Percentiles rank a stretch among this genome's conserved stretches.
phyloP scores from a whole-genome alignment of 2,329 filamentous ascomycete genomes.

The Trichophyton rubrum region DNA sequence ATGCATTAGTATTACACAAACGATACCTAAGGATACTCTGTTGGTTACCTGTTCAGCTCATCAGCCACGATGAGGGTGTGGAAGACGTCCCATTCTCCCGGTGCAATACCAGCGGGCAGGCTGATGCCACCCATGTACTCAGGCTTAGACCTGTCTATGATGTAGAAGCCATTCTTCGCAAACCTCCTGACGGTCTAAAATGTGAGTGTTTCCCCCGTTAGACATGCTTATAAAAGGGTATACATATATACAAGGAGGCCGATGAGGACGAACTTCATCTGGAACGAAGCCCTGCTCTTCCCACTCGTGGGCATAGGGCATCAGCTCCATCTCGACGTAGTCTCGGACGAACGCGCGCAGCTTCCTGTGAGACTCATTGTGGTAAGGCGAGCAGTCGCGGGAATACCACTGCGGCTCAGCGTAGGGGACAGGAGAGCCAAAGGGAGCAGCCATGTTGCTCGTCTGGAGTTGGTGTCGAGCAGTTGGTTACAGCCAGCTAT shows the following conservation, averaged over 20 bases:
- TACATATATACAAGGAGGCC: neutral
- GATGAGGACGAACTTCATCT: slow-evolving; percentile 17
- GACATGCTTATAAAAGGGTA: neutral
- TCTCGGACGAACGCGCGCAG: slow-evolving; percentile 45
- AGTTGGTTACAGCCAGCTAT: too few species aligned
- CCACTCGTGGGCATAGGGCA: slow-evolving; percentile 51
- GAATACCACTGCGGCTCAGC: slow-evolving; percentile 12
- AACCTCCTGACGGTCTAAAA: slow-evolving; percentile 27
- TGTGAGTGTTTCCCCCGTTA: neutral
- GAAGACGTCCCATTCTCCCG: slow-evolving; percentile 44
- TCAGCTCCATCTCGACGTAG: slow-evolving; percentile 48
- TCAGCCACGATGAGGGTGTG: slow-evolving; percentile 45
- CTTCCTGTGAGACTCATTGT: slow-evolving; percentile 48
- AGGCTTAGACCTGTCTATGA: slow-evolving; percentile 27
- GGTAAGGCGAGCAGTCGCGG: slow-evolving; percentile 39
- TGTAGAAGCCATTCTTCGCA: slow-evolving; percentile 29
- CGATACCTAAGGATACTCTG: too few species aligned
- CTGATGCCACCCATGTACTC: slow-evolving; percentile 30
- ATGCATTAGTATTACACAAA: neutral
- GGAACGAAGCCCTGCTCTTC: slow-evolving; percentile 46
- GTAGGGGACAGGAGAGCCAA: slow-evolving; percentile 9
- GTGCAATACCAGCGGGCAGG: slow-evolving; percentile 36
- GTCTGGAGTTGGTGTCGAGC: neutral
- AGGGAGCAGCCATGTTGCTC: slow-evolving; percentile 1
- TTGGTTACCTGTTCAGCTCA: slow-evolving; percentile 29